phyloP scores from a whole-genome alignment of 108 stramenopile genomes.

The Discostella stelligeroides region DNA sequence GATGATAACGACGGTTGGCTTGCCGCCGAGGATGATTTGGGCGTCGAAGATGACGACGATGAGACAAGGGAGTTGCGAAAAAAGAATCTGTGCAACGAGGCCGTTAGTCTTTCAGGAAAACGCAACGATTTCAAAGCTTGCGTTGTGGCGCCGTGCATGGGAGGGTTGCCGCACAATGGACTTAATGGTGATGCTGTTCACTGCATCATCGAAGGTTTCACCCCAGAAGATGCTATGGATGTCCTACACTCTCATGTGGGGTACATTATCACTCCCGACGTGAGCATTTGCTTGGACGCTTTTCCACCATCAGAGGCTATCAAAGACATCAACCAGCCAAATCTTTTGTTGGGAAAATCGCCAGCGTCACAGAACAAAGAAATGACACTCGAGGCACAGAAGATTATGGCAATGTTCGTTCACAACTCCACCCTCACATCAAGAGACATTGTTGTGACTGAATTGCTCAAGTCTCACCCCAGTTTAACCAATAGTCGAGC shows the following conservation, averaged over 20 bases:
- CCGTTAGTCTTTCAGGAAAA: slow-evolving; percentile 9
- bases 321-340: slow-evolving; percentile 37
- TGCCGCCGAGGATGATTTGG: slow-evolving; percentile 76
- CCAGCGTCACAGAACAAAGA: slow-evolving; percentile 26
- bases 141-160: slow-evolving; percentile 61
- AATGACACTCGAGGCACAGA: slow-evolving; percentile 57
- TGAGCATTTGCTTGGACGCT: slow-evolving; percentile 61
- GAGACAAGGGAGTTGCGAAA: slow-evolving; percentile 68
- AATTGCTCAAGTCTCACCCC: slow-evolving; percentile 60
- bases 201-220: slow-evolving; percentile 33
- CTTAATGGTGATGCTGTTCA: slow-evolving; percentile 21
- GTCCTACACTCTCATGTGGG: slow-evolving; percentile 24
- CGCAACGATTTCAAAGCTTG: slow-evolving; percentile 43
- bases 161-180: slow-evolving; percentile 50
- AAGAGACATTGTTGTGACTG: slow-evolving; percentile 77
- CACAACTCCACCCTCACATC: slow-evolving; percentile 74
- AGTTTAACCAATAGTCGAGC: slow-evolving; percentile 63
- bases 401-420: slow-evolving; percentile 59
- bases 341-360: too few species aligned
- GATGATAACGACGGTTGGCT: slow-evolving; percentile 84
- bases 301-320: slow-evolving; percentile 53
- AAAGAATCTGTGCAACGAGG: slow-evolving; percentile 58
- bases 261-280: slow-evolving; percentile 30
- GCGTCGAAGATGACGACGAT: slow-evolving; percentile 67
- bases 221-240: slow-evolving; percentile 34